Percentiles rank a stretch among this genome's conserved stretches.
phyloP scores from a whole-genome alignment of 192 early-diverging fungal species.

The Coemansia sp. region DNA sequence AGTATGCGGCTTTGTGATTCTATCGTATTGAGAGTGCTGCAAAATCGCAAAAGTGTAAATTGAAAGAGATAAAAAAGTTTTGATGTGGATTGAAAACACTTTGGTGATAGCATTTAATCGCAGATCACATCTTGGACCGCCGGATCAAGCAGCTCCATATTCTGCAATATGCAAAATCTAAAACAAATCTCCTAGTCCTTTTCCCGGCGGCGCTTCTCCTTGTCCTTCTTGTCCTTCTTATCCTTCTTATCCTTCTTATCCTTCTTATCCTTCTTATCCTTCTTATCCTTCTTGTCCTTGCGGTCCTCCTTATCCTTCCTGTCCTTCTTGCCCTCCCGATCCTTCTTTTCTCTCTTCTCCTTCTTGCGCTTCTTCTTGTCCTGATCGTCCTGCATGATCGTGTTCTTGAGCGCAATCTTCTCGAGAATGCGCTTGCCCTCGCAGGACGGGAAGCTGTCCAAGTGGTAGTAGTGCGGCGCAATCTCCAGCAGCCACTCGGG shows the following conservation, averaged over 20 bases:
- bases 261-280: slow-evolving; percentile 30
- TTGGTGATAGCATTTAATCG: background rate
- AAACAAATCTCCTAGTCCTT: too few species aligned
- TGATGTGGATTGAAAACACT: slow-evolving; percentile 4
- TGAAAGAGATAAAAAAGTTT: slow-evolving; percentile 7
- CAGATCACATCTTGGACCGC: background rate
- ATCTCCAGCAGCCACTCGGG: slow-evolving; percentile 82
- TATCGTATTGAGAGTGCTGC: too few species aligned
- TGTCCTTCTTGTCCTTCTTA: slow-evolving; percentile 12
- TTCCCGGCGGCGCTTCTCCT: slow-evolving; percentile 3
- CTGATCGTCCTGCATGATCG: slow-evolving; percentile 37
- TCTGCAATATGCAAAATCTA: too few species aligned
- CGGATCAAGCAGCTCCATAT: background rate
- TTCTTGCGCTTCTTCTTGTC: slow-evolving; percentile 53
- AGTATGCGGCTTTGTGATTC: too few species aligned
- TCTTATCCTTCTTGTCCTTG: slow-evolving; percentile 52
- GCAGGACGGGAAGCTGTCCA: slow-evolving; percentile 87
- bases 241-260: too few species aligned
- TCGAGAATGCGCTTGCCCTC: slow-evolving; percentile 85
- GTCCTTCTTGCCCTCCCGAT: slow-evolving; percentile 41
- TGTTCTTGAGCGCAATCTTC: slow-evolving; percentile 61
- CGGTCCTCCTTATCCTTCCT: slow-evolving; percentile 32
- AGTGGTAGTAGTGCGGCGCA: slow-evolving; percentile 89
- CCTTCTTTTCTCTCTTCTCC: slow-evolving; percentile 41
- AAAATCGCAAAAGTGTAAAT: background rate